Evolutionary conservation across 805 yeast species (phyloP).

Genomic region (Ascoidea tarda): DNA sequence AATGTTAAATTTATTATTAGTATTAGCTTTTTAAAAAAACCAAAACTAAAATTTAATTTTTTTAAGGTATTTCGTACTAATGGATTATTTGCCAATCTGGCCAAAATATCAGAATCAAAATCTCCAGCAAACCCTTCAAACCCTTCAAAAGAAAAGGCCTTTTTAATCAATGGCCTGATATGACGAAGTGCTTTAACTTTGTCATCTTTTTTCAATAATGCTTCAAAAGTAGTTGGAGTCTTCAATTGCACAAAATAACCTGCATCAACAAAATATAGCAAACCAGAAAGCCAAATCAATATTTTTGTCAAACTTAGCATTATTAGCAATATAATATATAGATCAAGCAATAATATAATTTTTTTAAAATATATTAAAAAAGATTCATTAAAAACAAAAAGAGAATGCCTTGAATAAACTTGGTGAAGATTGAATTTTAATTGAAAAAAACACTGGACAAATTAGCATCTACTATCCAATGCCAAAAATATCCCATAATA

Average conservation of each 20-base stretch:
- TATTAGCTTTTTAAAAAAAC: too few species aligned
- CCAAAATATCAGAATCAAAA: conserved; percentile 17
- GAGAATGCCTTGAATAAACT: too few species aligned
- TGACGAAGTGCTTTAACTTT: conserved; percentile 15
- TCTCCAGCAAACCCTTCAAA: conserved; percentile 40
- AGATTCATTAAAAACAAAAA: too few species aligned
- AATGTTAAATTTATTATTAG: too few species aligned
- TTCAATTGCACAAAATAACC: conserved; percentile 8
- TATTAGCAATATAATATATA: too few species aligned
- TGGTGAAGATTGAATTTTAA: too few species aligned
- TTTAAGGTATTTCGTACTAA: neutral
- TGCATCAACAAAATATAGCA: neutral
- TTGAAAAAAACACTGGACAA: too few species aligned
- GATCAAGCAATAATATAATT: too few species aligned
- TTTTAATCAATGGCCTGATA: conserved; percentile 27
- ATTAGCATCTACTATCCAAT: too few species aligned
- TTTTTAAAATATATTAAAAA: too few species aligned
- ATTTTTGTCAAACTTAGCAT: neutral
- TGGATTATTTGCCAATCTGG: neutral
- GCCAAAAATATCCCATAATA: too few species aligned
- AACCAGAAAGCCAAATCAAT: neutral
- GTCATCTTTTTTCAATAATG: conserved; percentile 7
- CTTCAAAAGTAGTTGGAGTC: conserved; percentile 8
- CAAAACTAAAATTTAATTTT: too few species aligned
- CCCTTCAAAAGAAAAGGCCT: conserved; percentile 33